Conservation (phyloP, 2,329 filamentous ascomycete species). For the Dothistroma septosporum region DNA sequence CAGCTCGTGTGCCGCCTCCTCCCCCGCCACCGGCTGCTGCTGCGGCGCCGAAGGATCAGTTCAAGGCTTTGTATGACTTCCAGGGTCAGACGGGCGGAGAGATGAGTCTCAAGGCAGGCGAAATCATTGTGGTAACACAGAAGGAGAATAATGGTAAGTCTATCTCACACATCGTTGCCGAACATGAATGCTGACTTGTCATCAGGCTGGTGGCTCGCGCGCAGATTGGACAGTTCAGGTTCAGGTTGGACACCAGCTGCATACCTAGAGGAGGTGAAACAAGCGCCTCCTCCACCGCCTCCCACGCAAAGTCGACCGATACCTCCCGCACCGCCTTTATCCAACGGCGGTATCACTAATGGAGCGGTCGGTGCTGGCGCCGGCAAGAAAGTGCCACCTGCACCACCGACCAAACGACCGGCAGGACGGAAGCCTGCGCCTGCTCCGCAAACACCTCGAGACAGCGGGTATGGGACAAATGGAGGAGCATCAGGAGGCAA, state of each 20-base stretch:
- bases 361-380: conserved; percentile 39
- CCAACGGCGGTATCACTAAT: conserved; percentile 28
- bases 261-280: conserved; percentile 79
- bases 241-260: conserved; percentile 93
- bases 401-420: conserved; percentile 76
- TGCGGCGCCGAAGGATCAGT: conserved; percentile 63
- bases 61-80: conserved; percentile 91
- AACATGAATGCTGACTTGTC: conserved; percentile 22
- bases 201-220: conserved; percentile 92
- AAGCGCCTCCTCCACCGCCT: conserved; percentile 54
- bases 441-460: conserved; percentile 63
- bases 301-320: conserved; percentile 52
- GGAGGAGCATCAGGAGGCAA: conserved; percentile 30
- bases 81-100: conserved; percentile 79
- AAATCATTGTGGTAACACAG: conserved; percentile 83
- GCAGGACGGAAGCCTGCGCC: conserved; percentile 67
- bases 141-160: conserved; percentile 89
- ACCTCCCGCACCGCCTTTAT: conserved; percentile 50
- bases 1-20: conserved; percentile 45
- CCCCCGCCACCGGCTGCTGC: conserved; percentile 64
- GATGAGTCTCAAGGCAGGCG: conserved; percentile 71
- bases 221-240: conserved; percentile 61
- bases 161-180: neutral
- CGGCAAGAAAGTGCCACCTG: conserved; percentile 67
- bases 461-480: conserved; percentile 50